Base-by-base conservation (phyloP, 345 rosid genomes). In the Citrus hindsii region DNA sequence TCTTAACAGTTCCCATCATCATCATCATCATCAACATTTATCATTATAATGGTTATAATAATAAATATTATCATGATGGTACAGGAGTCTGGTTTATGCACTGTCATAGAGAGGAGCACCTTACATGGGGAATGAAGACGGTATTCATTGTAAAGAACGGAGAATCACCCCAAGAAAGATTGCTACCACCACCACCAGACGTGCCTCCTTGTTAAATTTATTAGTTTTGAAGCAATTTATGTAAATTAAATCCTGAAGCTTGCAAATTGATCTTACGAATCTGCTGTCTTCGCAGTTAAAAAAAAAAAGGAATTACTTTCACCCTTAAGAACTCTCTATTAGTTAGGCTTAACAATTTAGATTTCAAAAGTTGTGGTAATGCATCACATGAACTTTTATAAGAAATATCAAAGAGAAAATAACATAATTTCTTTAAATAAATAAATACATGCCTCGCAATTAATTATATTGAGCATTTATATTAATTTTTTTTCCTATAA, bases 41-140 rank as follows among this genome's bases (percentile, higher is more conserved):
- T 46, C 18, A 53, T 19, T 53, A 53, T 4, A 53, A 1, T 42
- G 27, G 35, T 22, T 69, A 22, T 67, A 37, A 21, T 37, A n/a
- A 67, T 0, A n/a, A 30, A 2, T 22, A 9, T 62, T 60, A 5
- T 42, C 33, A 10, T 78, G n/a, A 6, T 58, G 28, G 16, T 58
- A 62, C 81, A 87, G 88, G 90, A 28, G 90, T 87, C 33, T 87
- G 90, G 90, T 87, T 78, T 67, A 46, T 87, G 90, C 90, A 87
- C 67, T 88, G 86, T 28, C 90, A 85, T 66, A 62, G 82, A 9
- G 88, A 88, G 79, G 77, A 85, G n/a, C 90, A 85, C 62, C 25
- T 79, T 40, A 55, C 88, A 1, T 87, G 86, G 88, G 88, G 90
- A 10, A 85, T 87, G 90, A 79, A 79, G 65, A 82, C 65, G 18